These are phyloP conservation scores for Candida sp. DNA, from an alignment of 1,139 yeast species.

Conservation along the genomic window DNA sequence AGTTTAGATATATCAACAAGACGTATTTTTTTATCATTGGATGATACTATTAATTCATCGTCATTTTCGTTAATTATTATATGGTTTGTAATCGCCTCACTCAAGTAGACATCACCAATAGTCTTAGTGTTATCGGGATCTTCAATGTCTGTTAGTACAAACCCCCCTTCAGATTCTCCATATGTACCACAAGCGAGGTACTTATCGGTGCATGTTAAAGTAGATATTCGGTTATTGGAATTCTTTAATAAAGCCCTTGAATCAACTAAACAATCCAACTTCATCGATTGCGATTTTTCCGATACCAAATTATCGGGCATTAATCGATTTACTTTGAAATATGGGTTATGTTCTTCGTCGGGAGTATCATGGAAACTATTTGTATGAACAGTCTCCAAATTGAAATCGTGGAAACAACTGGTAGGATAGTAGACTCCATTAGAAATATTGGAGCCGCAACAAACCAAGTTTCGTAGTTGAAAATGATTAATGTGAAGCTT, in stretches of 20 bases:
- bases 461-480: constrained; percentile 52
- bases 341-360: constrained; percentile 25
- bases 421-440: constrained; percentile 42
- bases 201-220: constrained; percentile 42
- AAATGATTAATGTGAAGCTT: constrained; percentile 54
- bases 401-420: constrained; percentile 32
- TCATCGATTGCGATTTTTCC: constrained; percentile 23
- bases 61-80: constrained; percentile 32
- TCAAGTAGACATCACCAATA: constrained; percentile 36
- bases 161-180: constrained; percentile 39
- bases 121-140: constrained; percentile 19
- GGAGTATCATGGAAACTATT: constrained; percentile 7
- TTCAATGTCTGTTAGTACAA: constrained; percentile 32
- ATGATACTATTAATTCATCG: constrained; percentile 34
- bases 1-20: constrained; percentile 30
- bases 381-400: constrained; percentile 20
- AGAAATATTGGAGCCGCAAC: constrained; percentile 34
- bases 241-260: constrained; percentile 27
- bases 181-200: constrained; percentile 53
- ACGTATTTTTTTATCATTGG: constrained; percentile 47
- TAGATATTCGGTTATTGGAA: constrained; percentile 43
- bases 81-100: constrained; percentile 60
- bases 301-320: constrained; percentile 21
- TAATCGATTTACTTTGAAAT: constrained; percentile 35
- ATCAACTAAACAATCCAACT: constrained; percentile 36